Percentiles rank a stretch among this genome's conserved stretches.
Evolutionary conservation across 1,284 basidiomycete genomes (phyloP).

Genomic region (Sporisorium exsertum): DNA sequence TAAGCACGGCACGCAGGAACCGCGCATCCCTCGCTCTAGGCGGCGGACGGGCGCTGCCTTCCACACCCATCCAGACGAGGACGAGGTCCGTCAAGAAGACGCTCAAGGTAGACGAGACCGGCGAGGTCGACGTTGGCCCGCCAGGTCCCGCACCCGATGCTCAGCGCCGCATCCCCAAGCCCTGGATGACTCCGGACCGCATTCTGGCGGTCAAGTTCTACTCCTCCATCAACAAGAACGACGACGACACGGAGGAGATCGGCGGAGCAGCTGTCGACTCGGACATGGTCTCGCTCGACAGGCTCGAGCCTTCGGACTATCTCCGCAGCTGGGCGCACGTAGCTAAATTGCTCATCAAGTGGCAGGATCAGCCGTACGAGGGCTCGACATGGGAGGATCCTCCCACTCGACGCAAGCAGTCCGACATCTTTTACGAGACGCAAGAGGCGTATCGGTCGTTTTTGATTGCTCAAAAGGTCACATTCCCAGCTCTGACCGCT

Average conservation of each 20-base stretch:
- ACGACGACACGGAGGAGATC: slow-evolving; percentile 30
- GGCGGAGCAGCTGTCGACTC: slow-evolving; percentile 36
- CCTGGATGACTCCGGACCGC: slow-evolving; percentile 56
- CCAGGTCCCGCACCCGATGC: slow-evolving; percentile 54
- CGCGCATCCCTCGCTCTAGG: slow-evolving; percentile 32
- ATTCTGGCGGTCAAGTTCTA: slow-evolving; percentile 51
- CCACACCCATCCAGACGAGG: slow-evolving; percentile 14
- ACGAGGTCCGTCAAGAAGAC: slow-evolving; percentile 34
- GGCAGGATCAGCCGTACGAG: slow-evolving; percentile 88
- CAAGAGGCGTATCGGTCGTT: slow-evolving; percentile 77
- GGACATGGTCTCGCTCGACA: slow-evolving; percentile 25
- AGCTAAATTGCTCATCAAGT: slow-evolving; percentile 75
- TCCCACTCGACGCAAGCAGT: slow-evolving; percentile 77
- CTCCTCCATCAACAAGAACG: slow-evolving; percentile 28
- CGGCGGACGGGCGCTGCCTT: slow-evolving; percentile 18
- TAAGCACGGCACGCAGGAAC: slow-evolving; percentile 21
- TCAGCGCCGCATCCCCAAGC: slow-evolving; percentile 45
- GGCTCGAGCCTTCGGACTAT: slow-evolving; percentile 30
- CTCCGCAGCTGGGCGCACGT: slow-evolving; percentile 39
- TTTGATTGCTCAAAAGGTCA: slow-evolving; percentile 76
- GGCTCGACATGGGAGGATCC: slow-evolving; percentile 88
- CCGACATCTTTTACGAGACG: slow-evolving; percentile 76
- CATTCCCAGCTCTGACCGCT: slow-evolving; percentile 73
- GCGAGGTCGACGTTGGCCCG: slow-evolving; percentile 47
- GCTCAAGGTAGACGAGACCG: slow-evolving; percentile 42